Base-by-base conservation (phyloP, 352 stramenopile genomes). In the Globisporangium takayamanum region DNA sequence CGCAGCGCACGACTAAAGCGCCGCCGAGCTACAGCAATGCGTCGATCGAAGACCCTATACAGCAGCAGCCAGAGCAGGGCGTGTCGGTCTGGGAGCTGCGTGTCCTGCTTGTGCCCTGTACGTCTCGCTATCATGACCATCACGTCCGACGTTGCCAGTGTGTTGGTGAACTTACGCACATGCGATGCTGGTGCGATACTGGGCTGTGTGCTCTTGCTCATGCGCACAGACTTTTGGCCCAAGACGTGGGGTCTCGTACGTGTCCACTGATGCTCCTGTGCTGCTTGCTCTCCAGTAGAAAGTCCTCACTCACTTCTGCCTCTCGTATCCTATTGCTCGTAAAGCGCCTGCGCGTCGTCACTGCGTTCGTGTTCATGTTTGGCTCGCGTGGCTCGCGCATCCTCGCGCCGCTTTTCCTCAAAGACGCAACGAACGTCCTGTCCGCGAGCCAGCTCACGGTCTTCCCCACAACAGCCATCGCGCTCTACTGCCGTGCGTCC, bases 81-180 rank as follows among this genome's bases (percentile, higher is more conserved):
- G 68, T 87, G 16, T 75, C 77, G 14, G 28, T 77, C 42, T 86
- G 76, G 70, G 73, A 88, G 50, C 70, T 91, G 46, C 74, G 76
- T 49, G 77, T 89, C 57, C 66, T 91, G 60, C 74, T 91, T 26
- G 64, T 80, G n/a, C 78, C 81, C 26, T 91, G 81, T 91, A 76
- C 58, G 73, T 56, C 2, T 14, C 18, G 4, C 22, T 22, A 22
- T 22, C 22, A 22, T 22, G 22, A 22, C 22, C 22, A 22, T 22
- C 22, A 22, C 22, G 22, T 22, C 22, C 22, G 22, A 30, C 45
- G 20, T 10, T 20, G 11, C 28, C 0, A 39, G 0, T 12, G 33
- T 12, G 7, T 39, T 39, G 33, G 1, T 12, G 33, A n/a, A 16
- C 36, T 52, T 15, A n/a, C 25, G 8, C 20, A 3, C 30, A 16